Percentiles rank a stretch among this genome's conserved stretches.
These are phyloP conservation scores for Microbotryum lychnidis-dioicae DNA, from an alignment of 1,284 basidiomycete species.

Conservation along the genomic window DNA sequence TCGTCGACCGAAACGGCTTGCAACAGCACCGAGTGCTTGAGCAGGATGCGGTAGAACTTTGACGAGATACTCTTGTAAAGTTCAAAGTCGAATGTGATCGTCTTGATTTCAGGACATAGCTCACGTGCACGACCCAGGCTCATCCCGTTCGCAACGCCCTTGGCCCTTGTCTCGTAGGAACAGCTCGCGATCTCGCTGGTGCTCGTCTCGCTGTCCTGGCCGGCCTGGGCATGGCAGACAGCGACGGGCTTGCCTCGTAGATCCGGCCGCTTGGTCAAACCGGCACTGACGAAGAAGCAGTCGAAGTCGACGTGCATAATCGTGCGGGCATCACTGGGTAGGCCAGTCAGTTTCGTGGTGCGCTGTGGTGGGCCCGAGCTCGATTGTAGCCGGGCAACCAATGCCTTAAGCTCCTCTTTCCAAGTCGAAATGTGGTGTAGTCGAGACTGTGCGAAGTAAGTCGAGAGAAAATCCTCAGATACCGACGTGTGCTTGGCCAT, in stretches of 20 bases:
- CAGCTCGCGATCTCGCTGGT: slow-evolving; percentile 92
- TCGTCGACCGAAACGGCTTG: slow-evolving; percentile 96
- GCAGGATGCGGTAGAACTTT: slow-evolving; percentile 84
- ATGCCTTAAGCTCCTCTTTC: slow-evolving; percentile 78
- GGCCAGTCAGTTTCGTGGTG: slow-evolving; percentile 42
- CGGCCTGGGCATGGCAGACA: slow-evolving; percentile 84
- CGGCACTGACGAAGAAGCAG: slow-evolving; percentile 92
- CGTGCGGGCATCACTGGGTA: slow-evolving; percentile 49
- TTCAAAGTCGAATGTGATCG: slow-evolving; percentile 86
- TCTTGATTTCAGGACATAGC: slow-evolving; percentile 62
- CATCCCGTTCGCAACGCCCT: slow-evolving; percentile 91
- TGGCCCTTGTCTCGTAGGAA: slow-evolving; percentile 83
- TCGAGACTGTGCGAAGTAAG: slow-evolving; percentile 83
- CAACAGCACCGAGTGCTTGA: slow-evolving; percentile 79
- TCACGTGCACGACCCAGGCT: slow-evolving; percentile 76
- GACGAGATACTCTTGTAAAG: slow-evolving; percentile 36
- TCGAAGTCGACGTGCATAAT: slow-evolving; percentile 97
- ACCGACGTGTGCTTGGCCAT: slow-evolving; percentile 76
- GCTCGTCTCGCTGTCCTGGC: slow-evolving; percentile 50
- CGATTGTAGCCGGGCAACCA: slow-evolving; percentile 65
- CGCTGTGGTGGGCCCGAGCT: slow-evolving; percentile 49
- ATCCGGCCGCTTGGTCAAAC: slow-evolving; percentile 65
- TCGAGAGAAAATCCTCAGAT: slow-evolving; percentile 69
- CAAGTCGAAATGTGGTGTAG: slow-evolving; percentile 85
- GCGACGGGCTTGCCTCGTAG: slow-evolving; percentile 78